phyloP scores from a whole-genome alignment of 2,329 filamentous ascomycete genomes.

The Calonectria pseudoreteaudii region DNA sequence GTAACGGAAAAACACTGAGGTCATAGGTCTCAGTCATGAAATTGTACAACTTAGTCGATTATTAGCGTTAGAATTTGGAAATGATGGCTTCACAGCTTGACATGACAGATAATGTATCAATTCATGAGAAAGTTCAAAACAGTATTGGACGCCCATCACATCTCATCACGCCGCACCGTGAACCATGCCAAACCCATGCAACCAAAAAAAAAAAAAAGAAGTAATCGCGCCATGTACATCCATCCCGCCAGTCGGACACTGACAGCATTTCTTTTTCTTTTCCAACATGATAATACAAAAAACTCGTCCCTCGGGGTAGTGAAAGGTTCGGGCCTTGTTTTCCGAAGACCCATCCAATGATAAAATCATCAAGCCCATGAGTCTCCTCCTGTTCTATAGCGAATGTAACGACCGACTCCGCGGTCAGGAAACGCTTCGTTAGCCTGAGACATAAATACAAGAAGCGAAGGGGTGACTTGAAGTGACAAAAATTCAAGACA shows the following conservation, averaged over 20 bases:
- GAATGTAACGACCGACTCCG: conserved; percentile 24
- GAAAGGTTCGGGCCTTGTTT: background rate
- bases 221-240: conserved; percentile 17
- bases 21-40: background rate
- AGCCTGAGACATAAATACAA: conserved; percentile 25
- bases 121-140: background rate
- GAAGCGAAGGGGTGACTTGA: conserved; percentile 17
- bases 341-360: conserved; percentile 19
- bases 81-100: conserved; percentile 10
- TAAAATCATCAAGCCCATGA: background rate
- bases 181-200: background rate
- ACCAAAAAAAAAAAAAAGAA: conserved; percentile 3
- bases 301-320: background rate
- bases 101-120: background rate
- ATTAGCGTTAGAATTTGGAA: conserved; percentile 14
- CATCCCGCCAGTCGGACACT: background rate
- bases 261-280: conserved; percentile 1
- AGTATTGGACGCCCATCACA: background rate
- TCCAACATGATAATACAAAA: conserved; percentile 24
- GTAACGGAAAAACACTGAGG: background rate
- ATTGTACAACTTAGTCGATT: conserved; percentile 9
- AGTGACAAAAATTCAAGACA: conserved; percentile 11
- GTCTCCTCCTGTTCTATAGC: conserved; percentile 16
- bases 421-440: conserved; percentile 13
- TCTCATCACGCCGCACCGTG: background rate